Percentiles rank a stretch among this genome's conserved stretches.
These are phyloP conservation scores for Gossypium lobatum DNA, from an alignment of 441 rosid genomes.

Conservation along the genomic window DNA sequence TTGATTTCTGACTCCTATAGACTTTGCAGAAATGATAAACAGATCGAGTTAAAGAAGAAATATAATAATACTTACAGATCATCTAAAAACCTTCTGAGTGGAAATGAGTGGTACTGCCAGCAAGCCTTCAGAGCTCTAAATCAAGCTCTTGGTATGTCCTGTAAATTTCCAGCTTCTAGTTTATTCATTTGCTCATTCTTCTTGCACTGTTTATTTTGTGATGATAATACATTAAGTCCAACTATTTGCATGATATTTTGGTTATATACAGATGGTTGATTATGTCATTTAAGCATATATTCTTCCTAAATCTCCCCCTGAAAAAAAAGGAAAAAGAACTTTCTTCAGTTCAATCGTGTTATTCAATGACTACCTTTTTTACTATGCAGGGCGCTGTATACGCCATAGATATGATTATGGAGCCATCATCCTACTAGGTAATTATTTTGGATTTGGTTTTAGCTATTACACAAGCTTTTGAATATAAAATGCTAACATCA, in stretches of 20 bases:
- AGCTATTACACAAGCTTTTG: not conserved
- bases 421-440: conserved; percentile 88
- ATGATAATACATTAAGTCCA: not conserved
- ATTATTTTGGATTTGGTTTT: conserved; percentile 9
- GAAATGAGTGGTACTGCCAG: conserved; percentile 97
- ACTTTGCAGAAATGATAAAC: conserved; percentile 65
- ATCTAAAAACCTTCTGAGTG: conserved; percentile 77
- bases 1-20: conserved; percentile 24
- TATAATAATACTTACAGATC: conserved; percentile 74
- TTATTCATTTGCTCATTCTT: conserved; percentile 10
- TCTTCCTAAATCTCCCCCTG: not conserved
- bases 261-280: not conserved
- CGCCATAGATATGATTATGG: conserved; percentile 91
- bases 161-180: conserved; percentile 12
- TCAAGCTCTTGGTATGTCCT: conserved; percentile 82
- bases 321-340: not conserved
- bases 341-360: not conserved
- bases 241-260: not conserved
- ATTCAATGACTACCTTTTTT: conserved; percentile 9
- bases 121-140: conserved; percentile 97
- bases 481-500: not conserved
- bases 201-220: conserved; percentile 1
- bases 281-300: not conserved
- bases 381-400: conserved; percentile 83
- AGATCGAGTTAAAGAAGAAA: conserved; percentile 79